A percentile compares a stretch with the other conserved stretches of the same genome.
phyloP scores from a whole-genome alignment of 208 protist genomes.

The Tritrichomonas musculus region DNA sequence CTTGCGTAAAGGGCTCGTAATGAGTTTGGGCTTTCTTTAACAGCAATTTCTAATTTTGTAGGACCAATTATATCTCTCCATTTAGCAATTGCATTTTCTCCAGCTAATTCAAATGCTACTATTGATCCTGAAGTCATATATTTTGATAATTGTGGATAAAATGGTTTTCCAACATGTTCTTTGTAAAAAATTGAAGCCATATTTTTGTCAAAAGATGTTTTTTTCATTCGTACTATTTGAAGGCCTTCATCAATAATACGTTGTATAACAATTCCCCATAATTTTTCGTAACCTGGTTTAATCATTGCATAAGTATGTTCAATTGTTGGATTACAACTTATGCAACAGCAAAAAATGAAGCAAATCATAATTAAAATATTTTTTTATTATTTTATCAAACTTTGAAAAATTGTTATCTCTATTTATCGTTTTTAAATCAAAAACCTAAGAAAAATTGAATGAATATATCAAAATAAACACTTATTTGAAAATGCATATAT shows the following conservation, averaged over 20 bases:
- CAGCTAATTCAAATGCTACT: not conserved
- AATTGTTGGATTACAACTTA: too few species aligned
- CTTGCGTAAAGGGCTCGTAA: not conserved
- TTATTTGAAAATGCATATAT: too few species aligned
- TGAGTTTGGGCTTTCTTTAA: not conserved
- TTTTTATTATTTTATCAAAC: too few species aligned
- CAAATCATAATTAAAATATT: too few species aligned
- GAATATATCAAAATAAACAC: too few species aligned
- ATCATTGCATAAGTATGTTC: not conserved
- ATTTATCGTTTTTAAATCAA: too few species aligned
- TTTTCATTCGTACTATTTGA: not conserved
- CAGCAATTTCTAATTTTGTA: not conserved
- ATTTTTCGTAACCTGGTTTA: not conserved
- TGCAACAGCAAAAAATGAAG: too few species aligned
- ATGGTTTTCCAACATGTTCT: not conserved
- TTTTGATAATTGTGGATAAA: not conserved
- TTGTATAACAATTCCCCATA: not conserved
- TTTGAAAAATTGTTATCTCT: too few species aligned
- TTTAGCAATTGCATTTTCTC: not conserved
- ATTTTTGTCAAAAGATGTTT: not conserved
- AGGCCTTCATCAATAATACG: not conserved
- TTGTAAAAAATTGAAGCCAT: not conserved
- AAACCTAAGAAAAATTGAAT: too few species aligned
- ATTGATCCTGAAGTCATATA: constrained; percentile 10
- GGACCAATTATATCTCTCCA: not conserved